Conservation (phyloP, 331 rosid species). For the Rhamnella rubrinervis region DNA sequence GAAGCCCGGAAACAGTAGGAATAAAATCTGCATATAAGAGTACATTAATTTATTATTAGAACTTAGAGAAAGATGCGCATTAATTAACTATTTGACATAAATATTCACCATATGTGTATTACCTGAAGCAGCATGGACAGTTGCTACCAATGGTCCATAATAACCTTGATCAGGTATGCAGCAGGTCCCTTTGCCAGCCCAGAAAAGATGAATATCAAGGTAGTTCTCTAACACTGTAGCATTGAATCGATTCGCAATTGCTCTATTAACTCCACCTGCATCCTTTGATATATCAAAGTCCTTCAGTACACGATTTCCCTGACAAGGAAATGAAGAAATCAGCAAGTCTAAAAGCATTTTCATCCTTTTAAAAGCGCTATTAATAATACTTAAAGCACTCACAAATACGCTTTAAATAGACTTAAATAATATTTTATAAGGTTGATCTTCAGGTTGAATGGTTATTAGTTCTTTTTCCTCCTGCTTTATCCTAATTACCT, state of each 20-base stretch:
- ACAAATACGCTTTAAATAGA: too few species aligned
- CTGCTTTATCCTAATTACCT: constrained; percentile 1
- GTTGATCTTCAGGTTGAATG: not conserved
- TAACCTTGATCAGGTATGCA: constrained; percentile 25
- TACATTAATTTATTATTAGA: not conserved
- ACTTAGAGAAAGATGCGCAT: not conserved
- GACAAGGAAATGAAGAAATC: not conserved
- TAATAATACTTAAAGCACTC: too few species aligned
- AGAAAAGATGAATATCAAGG: constrained; percentile 27
- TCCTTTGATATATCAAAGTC: constrained; percentile 27
- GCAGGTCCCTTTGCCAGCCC: constrained; percentile 37
- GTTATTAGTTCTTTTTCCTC: not conserved
- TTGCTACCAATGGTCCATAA: constrained; percentile 15
- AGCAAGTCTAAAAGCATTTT: too few species aligned
- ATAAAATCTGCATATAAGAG: constrained; percentile 11
- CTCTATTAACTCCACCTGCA: constrained; percentile 23
- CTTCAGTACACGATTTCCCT: not conserved
- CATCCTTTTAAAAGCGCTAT: too few species aligned
- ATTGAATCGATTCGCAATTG: not conserved
- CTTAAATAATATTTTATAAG: not conserved
- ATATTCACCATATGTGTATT: not conserved
- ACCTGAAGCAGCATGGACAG: constrained; percentile 26
- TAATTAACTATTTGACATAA: not conserved
- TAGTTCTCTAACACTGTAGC: constrained; percentile 24
- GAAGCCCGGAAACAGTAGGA: constrained; percentile 17